Evolutionary conservation across 108 stramenopile genomes (phyloP).

Genomic region (Thalassiosira profunda): DNA sequence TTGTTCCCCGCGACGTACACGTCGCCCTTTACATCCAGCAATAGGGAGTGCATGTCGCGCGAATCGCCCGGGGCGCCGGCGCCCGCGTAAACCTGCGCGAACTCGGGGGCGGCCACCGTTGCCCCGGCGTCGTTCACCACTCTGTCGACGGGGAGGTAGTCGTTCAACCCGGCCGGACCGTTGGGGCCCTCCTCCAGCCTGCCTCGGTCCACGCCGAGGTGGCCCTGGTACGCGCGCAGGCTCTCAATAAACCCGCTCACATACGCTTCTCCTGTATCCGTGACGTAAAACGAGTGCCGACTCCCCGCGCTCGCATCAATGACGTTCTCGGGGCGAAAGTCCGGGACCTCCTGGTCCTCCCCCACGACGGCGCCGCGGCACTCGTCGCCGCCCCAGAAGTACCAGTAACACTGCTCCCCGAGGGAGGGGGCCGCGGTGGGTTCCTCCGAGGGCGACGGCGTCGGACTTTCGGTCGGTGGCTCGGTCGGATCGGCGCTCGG

Average conservation of each 20-base stretch:
- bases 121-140: not conserved
- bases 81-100: constrained; percentile 11
- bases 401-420: constrained; percentile 12
- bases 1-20: constrained; percentile 20
- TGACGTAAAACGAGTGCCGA: constrained; percentile 16
- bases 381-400: constrained; percentile 29
- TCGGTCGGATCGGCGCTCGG: not conserved
- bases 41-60: constrained; percentile 23
- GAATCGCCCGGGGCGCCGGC: constrained; percentile 24
- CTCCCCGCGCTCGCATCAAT: constrained; percentile 16
- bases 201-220: constrained; percentile 5
- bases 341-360: not conserved
- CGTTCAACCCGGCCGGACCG: not conserved
- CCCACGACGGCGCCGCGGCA: constrained; percentile 5
- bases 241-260: constrained; percentile 22
- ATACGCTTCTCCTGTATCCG: not conserved
- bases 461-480: not conserved
- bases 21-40: constrained; percentile 5
- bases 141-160: not conserved
- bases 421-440: not conserved
- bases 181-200: constrained; percentile 1
- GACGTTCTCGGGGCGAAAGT: not conserved
- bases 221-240: constrained; percentile 5
- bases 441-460: not conserved
- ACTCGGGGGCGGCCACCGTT: constrained; percentile 9